phyloP scores from a whole-genome alignment of 1,284 basidiomycete genomes.

The Cystobasidium pallidum region DNA sequence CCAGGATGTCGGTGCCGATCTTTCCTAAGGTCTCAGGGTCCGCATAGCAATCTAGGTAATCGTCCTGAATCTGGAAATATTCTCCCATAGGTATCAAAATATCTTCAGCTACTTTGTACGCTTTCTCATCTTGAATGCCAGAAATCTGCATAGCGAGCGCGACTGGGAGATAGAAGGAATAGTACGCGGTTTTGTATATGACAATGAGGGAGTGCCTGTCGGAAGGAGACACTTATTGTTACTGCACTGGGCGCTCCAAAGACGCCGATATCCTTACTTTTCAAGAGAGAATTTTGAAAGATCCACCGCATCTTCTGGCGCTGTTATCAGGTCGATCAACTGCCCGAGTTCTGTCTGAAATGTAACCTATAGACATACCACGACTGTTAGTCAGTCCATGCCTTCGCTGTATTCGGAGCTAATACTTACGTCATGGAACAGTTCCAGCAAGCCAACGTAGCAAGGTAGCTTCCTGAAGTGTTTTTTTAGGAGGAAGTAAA shows the following conservation, averaged over 20 bases:
- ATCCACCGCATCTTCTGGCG: constrained; percentile 86
- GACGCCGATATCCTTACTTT: constrained; percentile 62
- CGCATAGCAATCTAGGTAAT: constrained; percentile 91
- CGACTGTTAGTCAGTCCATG: background rate
- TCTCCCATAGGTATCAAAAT: constrained; percentile 93
- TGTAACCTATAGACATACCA: constrained; percentile 66
- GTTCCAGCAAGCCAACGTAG: constrained; percentile 85
- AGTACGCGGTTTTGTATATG: constrained; percentile 96
- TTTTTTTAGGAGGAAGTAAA: constrained; percentile 85
- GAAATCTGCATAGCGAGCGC: constrained; percentile 84
- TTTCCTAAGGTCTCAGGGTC: constrained; percentile 93
- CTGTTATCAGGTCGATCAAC: constrained; percentile 91
- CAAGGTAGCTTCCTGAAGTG: constrained; percentile 81
- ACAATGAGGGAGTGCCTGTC: constrained; percentile 87
- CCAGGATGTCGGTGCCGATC: constrained; percentile 95
- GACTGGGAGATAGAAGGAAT: constrained; percentile 98
- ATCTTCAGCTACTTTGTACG: constrained; percentile 77
- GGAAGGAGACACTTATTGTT: background rate
- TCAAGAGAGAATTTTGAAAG: constrained; percentile 78
- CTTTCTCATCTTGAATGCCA: constrained; percentile 69
- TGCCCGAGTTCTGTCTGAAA: constrained; percentile 97
- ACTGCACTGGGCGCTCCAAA: background rate
- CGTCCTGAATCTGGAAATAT: constrained; percentile 99
- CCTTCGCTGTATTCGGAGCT: background rate
- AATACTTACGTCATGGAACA: constrained; percentile 76